Percentiles rank a stretch among this genome's conserved stretches.
Conservation (phyloP, 2,329 filamentous ascomycete genomes). For the Penicillium paneum region DNA sequence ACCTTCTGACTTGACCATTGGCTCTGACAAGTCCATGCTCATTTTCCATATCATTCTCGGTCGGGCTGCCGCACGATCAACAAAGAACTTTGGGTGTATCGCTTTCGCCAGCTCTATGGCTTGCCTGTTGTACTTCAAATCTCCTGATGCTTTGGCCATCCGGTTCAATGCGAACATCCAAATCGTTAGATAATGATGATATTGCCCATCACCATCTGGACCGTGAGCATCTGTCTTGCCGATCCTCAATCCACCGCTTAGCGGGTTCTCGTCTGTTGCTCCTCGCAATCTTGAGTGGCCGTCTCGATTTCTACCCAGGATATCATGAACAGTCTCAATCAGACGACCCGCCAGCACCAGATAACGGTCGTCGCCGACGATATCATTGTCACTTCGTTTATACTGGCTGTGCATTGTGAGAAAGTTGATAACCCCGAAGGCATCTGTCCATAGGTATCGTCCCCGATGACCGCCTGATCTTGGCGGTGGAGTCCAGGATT, state of each 20-base stretch:
- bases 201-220: slow-evolving; percentile 57
- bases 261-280: slow-evolving; percentile 52
- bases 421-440: slow-evolving; percentile 59
- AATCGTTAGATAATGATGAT: slow-evolving; percentile 60
- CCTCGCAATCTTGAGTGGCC: slow-evolving; percentile 47
- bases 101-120: slow-evolving; percentile 53
- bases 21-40: slow-evolving; percentile 47
- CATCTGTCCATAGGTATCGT: slow-evolving; percentile 61
- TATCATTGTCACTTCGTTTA: slow-evolving; percentile 7
- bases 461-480: slow-evolving; percentile 55
- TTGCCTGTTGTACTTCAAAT: slow-evolving; percentile 49
- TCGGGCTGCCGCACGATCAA: slow-evolving; percentile 30
- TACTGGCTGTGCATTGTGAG: slow-evolving; percentile 51
- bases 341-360: slow-evolving; percentile 51
- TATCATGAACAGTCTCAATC: slow-evolving; percentile 51
- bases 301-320: slow-evolving; percentile 54
- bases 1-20: slow-evolving; percentile 52
- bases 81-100: slow-evolving; percentile 54
- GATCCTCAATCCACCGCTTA: slow-evolving; percentile 57
- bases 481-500: slow-evolving; percentile 49
- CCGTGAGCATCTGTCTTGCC: slow-evolving; percentile 53
- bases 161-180: slow-evolving; percentile 64
- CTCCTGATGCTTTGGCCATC: slow-evolving; percentile 48
- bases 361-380: slow-evolving; percentile 39
- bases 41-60: slow-evolving; percentile 58